A percentile compares a stretch with the other conserved stretches of the same genome.
Conservation (phyloP, 2,329 filamentous ascomycete genomes). For the Alternaria arbusti region DNA sequence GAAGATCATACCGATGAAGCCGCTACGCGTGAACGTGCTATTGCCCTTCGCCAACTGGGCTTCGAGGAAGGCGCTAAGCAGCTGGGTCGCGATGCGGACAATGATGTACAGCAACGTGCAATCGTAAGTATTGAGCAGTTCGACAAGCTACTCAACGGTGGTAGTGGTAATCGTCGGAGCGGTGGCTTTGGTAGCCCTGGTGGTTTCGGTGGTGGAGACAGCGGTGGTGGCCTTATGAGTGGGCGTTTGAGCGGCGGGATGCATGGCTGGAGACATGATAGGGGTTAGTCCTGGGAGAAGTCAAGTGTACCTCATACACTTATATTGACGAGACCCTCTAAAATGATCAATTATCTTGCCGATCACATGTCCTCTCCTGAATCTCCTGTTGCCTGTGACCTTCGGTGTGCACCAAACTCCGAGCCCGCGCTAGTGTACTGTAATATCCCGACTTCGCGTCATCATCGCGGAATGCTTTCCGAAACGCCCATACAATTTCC, state of each 20-base stretch:
- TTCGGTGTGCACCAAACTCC: not conserved
- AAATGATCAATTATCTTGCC: not conserved
- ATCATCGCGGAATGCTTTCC: slow-evolving; percentile 9
- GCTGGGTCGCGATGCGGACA: slow-evolving; percentile 70
- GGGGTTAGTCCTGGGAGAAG: slow-evolving; percentile 11
- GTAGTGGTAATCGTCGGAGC: not conserved
- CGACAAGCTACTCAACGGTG: slow-evolving; percentile 24
- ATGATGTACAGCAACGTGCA: slow-evolving; percentile 83
- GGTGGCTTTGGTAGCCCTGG: slow-evolving; percentile 13
- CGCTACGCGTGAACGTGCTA: slow-evolving; percentile 70
- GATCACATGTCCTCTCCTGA: not conserved
- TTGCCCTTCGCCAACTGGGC: slow-evolving; percentile 73
- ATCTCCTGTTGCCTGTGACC: not conserved
- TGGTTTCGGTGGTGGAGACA: slow-evolving; percentile 16
- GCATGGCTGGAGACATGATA: slow-evolving; percentile 27
- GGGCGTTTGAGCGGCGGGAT: slow-evolving; percentile 13
- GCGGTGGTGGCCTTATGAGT: slow-evolving; percentile 9
- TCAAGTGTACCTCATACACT: not conserved
- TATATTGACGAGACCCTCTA: not conserved
- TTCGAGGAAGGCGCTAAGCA: slow-evolving; percentile 69
- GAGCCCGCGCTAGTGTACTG: not conserved
- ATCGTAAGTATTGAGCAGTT: slow-evolving; percentile 77
- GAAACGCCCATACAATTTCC: slow-evolving; percentile 1
- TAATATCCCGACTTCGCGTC: slow-evolving; percentile 1
- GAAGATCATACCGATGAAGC: slow-evolving; percentile 74